These are phyloP conservation scores for Teunomyces lycoperdinae DNA, from an alignment of 805 yeast genomes.

Conservation along the genomic window DNA sequence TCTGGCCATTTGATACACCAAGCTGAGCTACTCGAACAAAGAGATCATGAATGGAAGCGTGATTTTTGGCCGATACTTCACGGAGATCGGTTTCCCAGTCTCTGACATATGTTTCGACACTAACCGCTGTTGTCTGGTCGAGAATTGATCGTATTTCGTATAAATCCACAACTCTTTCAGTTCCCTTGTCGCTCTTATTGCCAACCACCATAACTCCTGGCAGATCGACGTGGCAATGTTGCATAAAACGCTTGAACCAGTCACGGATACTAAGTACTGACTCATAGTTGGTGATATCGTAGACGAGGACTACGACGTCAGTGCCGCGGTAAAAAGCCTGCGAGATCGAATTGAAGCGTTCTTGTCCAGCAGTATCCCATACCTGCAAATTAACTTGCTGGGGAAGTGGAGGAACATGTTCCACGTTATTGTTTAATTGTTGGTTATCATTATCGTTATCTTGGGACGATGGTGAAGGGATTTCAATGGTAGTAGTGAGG, in stretches of 20 bases:
- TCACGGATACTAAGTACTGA: slow-evolving; percentile 44
- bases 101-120: slow-evolving; percentile 23
- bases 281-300: slow-evolving; percentile 53
- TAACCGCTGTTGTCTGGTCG: slow-evolving; percentile 14
- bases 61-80: slow-evolving; percentile 32
- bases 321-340: slow-evolving; percentile 59
- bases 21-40: slow-evolving; percentile 37
- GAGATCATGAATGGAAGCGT: slow-evolving; percentile 29
- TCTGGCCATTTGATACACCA: slow-evolving; percentile 21
- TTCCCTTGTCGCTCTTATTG: slow-evolving; percentile 44
- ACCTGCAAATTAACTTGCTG: slow-evolving; percentile 47
- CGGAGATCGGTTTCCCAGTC: slow-evolving; percentile 34
- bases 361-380: slow-evolving; percentile 53
- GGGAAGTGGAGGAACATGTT: slow-evolving; percentile 4
- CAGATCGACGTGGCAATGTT: slow-evolving; percentile 44
- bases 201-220: slow-evolving; percentile 55
- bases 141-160: slow-evolving; percentile 36
- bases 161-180: slow-evolving; percentile 33
- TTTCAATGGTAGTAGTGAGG: slow-evolving; percentile 39
- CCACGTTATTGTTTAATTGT: not conserved
- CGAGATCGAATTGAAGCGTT: slow-evolving; percentile 46
- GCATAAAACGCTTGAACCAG: slow-evolving; percentile 49
- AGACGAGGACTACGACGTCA: slow-evolving; percentile 52
- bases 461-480: slow-evolving; percentile 2
- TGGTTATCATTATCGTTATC: not conserved